Percentiles rank a stretch among this genome's conserved stretches.
These are phyloP conservation scores for Fusarium anguioides DNA, from an alignment of 2,329 filamentous ascomycete genomes.

Conservation along the genomic window DNA sequence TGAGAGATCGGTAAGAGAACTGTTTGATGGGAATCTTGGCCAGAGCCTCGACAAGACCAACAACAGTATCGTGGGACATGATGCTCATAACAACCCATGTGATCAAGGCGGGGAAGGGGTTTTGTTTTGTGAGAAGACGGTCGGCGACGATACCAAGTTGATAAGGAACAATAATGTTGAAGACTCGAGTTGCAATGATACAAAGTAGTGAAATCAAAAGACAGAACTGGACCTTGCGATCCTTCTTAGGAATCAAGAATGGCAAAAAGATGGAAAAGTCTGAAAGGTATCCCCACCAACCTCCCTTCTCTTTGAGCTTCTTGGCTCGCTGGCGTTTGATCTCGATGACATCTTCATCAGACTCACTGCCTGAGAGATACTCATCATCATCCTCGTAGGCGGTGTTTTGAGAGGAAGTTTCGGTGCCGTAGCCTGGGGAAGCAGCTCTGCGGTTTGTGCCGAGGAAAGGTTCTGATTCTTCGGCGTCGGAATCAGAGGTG, in stretches of 20 bases:
- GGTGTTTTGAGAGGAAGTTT: not conserved
- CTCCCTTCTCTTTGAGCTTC: conserved; percentile 45
- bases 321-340: conserved; percentile 46
- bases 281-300: conserved; percentile 48
- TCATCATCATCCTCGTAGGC: not conserved
- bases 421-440: conserved; percentile 27
- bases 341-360: conserved; percentile 36
- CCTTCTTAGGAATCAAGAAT: conserved; percentile 46
- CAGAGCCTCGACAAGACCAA: conserved; percentile 37
- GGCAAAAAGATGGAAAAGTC: conserved; percentile 49
- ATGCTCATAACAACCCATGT: conserved; percentile 36
- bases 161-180: conserved; percentile 48
- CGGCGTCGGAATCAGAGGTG: not conserved
- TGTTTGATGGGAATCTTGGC: conserved; percentile 52
- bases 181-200: conserved; percentile 39
- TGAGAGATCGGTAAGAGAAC: conserved; percentile 64
- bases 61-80: conserved; percentile 7
- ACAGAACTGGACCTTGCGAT: conserved; percentile 47
- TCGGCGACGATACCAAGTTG: conserved; percentile 50
- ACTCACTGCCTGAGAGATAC: conserved; percentile 28
- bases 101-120: conserved; percentile 34
- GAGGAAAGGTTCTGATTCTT: conserved; percentile 34
- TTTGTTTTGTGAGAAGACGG: conserved; percentile 37
- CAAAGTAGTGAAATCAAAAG: conserved; percentile 42
- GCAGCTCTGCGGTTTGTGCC: not conserved